phyloP scores from a whole-genome alignment of 371 early-diverging fungal genomes.

The Encephalitozoon intestinalis region DNA sequence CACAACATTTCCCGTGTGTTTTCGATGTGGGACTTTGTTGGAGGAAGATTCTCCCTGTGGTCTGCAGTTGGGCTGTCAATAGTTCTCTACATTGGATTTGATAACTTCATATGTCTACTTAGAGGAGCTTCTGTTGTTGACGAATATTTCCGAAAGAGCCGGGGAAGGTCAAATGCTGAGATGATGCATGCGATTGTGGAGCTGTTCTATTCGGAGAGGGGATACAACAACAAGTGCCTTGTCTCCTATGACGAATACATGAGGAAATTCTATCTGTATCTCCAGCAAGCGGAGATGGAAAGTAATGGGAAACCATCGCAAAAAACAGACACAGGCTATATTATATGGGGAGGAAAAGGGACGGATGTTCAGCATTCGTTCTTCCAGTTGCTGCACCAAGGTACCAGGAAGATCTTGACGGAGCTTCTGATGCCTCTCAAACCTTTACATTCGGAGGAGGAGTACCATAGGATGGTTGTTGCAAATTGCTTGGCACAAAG shows the following conservation, averaged over 20 bases:
- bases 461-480: conserved; percentile 81
- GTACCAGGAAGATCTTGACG: conserved; percentile 80
- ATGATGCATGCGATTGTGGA: conserved; percentile 81
- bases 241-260: conserved; percentile 95
- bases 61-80: conserved; percentile 93
- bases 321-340: conserved; percentile 79
- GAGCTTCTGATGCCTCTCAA: conserved; percentile 87
- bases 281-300: conserved; percentile 98
- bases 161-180: conserved; percentile 78
- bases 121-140: conserved; percentile 90
- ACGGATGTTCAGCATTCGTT: conserved; percentile 98
- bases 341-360: conserved; percentile 97
- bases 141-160: conserved; percentile 75
- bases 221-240: conserved; percentile 80
- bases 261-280: conserved; percentile 84
- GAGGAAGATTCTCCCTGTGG: conserved; percentile 97
- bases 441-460: conserved; percentile 30
- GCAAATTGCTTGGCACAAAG: conserved; percentile 97
- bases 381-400: conserved; percentile 97
- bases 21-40: conserved; percentile 99
- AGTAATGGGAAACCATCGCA: conserved; percentile 91
- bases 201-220: conserved; percentile 75
- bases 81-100: conserved; percentile 80
- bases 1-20: conserved; percentile 95
- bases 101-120: conserved; percentile 80